Base-by-base conservation (phyloP, 1,139 yeast species). In the Debaryomycetaceae sp. region DNA sequence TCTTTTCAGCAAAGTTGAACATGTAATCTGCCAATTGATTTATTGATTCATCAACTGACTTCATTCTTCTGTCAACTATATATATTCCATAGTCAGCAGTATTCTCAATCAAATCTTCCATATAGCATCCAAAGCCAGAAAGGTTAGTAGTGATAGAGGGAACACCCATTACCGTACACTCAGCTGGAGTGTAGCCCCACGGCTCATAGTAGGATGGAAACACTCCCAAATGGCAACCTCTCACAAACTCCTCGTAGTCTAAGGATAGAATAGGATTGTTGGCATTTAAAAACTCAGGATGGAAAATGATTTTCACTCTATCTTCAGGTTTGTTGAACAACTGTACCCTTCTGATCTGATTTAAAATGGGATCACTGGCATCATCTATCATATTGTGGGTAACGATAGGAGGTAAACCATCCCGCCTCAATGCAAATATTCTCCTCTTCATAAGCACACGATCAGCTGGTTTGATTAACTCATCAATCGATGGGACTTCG, bases 111-210 rank as follows among this genome's bases (percentile, higher is more conserved):
- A 92, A 74, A 61, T 92, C 97, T 65, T 92, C 98, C 98, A 92
- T 92, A 69, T 92, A 92, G 53, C 98, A 94, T 41, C 98, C 98
- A 60, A 92, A 92, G 2, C 98, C 98, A 6, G 97, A 88, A 49
- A 92, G 73, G 63, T 92, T 92, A 38, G 98, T 92, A 18, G 98
- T 91, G 56, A 92, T 87, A n/a, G 96, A 87, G 15, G 98, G 98
- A 42, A 92, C 95, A 45, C 98, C 98, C 98, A 92, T 92, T 30
- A 92, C 98, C 1, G 98, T 92, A 72, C 98, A 92, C 63, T 92
- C 98, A 8, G 98, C 98, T 8, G 98, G 98, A 5, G 98, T 92
- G 65, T 92, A 92, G 30, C 98, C 98, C 98, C 98, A 92, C 5
- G 98, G 98, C 66, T 92, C 98, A 59, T 92, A 92, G 67, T 92